Evolutionary conservation across 352 stramenopile species (phyloP), one percentile per base, ranked within the genome.

Genomic region (Globisporangium megalacanthum): DNA sequence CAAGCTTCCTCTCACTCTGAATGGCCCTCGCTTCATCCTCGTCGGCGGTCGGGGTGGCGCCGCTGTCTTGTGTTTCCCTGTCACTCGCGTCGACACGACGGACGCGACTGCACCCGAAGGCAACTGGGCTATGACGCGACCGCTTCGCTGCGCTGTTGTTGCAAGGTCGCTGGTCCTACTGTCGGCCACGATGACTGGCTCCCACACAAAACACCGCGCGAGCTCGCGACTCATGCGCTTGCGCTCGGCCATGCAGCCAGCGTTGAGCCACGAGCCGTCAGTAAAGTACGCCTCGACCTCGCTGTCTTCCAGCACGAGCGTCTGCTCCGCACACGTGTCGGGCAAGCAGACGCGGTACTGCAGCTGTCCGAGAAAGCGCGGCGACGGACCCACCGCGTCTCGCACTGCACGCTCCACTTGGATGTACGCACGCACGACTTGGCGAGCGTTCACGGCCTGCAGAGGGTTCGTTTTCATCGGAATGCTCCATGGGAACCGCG

Each of bases 221-320:
- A 84, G n/a, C 14, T 72, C 52, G 1, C 51, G 74, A 52, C 58
- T 73, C 29, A 69, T 60, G 0, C 15, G 47, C 52, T 48, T 39
- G 11, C 67, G 60, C 17, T 73, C 54, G 0, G 14, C 44, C 4
- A 45, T 52, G 4, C 53, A 39, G 10, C 8, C 20, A 6, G 68
- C 67, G 7, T 49, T 62, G 0, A 61, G n/a, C 81, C 81, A 91
- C 4, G 75, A 72, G 4, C 54, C 37, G 6, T 56, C 29, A 0
- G 52, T 13, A 9, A 88, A 68, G 65, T 62, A 88, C 4, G 79
- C 69, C 48, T 89, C 81, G 10, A 92, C 58, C 37, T 89, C 68
- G 6, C 60, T 79, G 41, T 79, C 64, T n/a, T 65, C 49, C 8
- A 88, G 64, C 11, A 62, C 15, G 10, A 92, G 22, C 2, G 47